phyloP scores from a whole-genome alignment of 495 filamentous ascomycete genomes.

The Venustampulla echinocandica region DNA sequence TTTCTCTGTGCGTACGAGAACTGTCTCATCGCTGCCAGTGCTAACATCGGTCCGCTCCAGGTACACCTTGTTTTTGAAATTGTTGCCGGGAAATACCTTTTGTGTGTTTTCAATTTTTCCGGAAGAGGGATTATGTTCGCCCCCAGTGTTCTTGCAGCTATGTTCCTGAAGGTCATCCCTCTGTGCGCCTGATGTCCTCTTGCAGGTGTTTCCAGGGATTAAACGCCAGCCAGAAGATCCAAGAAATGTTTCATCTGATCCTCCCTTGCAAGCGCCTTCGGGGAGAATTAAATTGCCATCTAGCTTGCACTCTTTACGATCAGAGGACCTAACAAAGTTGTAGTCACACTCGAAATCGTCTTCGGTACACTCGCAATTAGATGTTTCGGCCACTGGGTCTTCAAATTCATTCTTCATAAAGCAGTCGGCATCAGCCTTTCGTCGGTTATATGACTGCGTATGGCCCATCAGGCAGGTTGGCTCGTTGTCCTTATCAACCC shows the following conservation, averaged over 20 bases:
- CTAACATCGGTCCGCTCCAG: conserved; percentile 68
- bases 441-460: conserved; percentile 69
- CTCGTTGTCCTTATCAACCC: conserved; percentile 68
- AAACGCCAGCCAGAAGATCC: conserved; percentile 84
- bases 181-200: conserved; percentile 41
- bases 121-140: conserved; percentile 32
- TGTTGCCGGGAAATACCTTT: conserved; percentile 47
- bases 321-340: conserved; percentile 57
- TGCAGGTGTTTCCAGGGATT: conserved; percentile 86
- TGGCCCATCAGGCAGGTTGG: conserved; percentile 92
- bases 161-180: conserved; percentile 54
- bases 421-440: conserved; percentile 79
- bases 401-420: conserved; percentile 82
- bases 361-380: conserved; percentile 69
- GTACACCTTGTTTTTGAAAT: conserved; percentile 62
- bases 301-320: conserved; percentile 51
- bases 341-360: conserved; percentile 92
- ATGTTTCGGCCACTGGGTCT: conserved; percentile 52
- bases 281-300: conserved; percentile 35
- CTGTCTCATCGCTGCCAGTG: conserved; percentile 62
- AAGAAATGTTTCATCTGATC: conserved; percentile 57
- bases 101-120: conserved; percentile 51
- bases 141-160: conserved; percentile 39
- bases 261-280: conserved; percentile 58
- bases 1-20: conserved; percentile 66